Conservation (phyloP, 2,329 filamentous ascomycete genomes). For the Sporothrix globosa region DNA sequence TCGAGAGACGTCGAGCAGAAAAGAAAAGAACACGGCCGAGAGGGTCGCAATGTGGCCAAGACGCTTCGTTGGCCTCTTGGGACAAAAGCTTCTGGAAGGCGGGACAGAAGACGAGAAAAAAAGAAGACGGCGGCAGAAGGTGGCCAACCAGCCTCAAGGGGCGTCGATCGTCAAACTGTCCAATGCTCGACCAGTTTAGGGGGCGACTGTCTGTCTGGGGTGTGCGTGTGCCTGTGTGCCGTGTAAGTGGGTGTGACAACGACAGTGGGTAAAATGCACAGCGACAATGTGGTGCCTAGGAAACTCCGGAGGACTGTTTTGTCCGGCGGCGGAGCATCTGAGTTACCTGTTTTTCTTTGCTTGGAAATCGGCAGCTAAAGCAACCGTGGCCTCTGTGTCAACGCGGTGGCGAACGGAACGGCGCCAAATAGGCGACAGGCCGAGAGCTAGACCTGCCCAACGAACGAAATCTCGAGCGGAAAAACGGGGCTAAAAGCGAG, state of each 20-base stretch:
- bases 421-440: conserved; percentile 26
- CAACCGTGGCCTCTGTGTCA: conserved; percentile 33
- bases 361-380: conserved; percentile 27
- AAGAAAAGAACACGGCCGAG: conserved; percentile 18
- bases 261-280: conserved; percentile 7
- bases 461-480: neutral
- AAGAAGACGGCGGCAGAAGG: conserved; percentile 3
- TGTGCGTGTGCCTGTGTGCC: conserved; percentile 9
- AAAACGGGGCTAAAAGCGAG: conserved; percentile 21
- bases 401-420: conserved; percentile 31
- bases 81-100: conserved; percentile 9
- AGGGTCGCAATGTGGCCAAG: neutral
- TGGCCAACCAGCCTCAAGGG: conserved; percentile 25
- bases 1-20: conserved; percentile 17
- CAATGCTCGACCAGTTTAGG: conserved; percentile 9
- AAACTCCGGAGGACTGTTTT: conserved; percentile 4
- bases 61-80: conserved; percentile 33
- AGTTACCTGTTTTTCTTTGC: conserved; percentile 13
- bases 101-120: conserved; percentile 2
- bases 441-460: neutral
- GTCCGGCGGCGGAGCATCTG: conserved; percentile 9
- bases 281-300: neutral
- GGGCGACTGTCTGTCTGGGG: conserved; percentile 9
- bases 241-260: conserved; percentile 28
- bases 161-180: conserved; percentile 22